These are phyloP conservation scores for Orbilia javanica DNA, from an alignment of 2,329 filamentous ascomycete species.

Conservation along the genomic window DNA sequence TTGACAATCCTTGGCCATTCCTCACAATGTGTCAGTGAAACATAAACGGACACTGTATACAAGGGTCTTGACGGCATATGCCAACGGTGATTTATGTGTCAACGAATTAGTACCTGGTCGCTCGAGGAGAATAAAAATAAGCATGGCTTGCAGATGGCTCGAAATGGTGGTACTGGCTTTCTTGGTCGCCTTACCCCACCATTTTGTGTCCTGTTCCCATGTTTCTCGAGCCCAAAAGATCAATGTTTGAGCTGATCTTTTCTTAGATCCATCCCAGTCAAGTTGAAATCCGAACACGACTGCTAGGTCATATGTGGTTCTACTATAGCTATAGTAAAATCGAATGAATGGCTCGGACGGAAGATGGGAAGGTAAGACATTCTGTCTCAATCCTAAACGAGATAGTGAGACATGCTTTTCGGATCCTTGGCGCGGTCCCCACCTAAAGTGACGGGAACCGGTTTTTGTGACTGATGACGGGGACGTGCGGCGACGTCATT, in stretches of 20 bases:
- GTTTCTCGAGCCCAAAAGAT: not conserved
- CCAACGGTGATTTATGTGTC: constrained; percentile 43
- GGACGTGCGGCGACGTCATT: constrained; percentile 47
- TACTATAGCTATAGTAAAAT: not conserved
- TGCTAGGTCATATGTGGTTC: constrained; percentile 8
- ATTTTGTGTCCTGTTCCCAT: constrained; percentile 1
- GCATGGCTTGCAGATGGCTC: constrained; percentile 45
- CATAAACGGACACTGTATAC: constrained; percentile 19
- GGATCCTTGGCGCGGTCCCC: constrained; percentile 32
- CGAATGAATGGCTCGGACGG: constrained; percentile 7
- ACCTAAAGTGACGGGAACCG: constrained; percentile 18
- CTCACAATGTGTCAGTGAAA: constrained; percentile 22
- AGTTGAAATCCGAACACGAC: constrained; percentile 29
- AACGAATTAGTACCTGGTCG: constrained; percentile 18
- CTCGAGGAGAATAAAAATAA: constrained; percentile 39
- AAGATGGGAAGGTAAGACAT: constrained; percentile 42
- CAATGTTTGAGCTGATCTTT: constrained; percentile 33
- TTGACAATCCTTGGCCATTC: constrained; percentile 34
- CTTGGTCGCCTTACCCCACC: constrained; percentile 26
- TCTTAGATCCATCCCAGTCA: constrained; percentile 39
- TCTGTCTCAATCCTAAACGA: constrained; percentile 55
- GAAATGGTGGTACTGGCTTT: not conserved
- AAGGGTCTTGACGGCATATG: constrained; percentile 15
- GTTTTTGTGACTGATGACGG: constrained; percentile 3
- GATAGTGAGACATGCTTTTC: constrained; percentile 49